Conservation (phyloP, 371 early-diverging fungal species). For the Mortierella sp. region DNA sequence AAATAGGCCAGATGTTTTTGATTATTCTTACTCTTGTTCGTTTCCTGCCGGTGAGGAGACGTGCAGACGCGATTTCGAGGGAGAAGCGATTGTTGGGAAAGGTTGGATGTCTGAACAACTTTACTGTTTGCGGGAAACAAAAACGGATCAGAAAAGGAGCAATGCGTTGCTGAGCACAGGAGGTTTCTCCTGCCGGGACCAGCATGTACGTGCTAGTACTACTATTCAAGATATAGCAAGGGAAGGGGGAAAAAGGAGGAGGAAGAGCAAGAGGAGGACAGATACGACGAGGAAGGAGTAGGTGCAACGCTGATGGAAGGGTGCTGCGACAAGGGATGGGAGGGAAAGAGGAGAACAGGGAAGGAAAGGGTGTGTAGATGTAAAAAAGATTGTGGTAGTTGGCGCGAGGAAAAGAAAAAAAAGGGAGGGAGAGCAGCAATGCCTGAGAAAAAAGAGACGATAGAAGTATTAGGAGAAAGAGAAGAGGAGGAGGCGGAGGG, state of each 20-base stretch:
- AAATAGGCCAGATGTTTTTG: too few species aligned
- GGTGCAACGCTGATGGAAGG: neutral
- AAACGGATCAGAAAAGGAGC: slow-evolving; percentile 12
- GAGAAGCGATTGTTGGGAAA: too few species aligned
- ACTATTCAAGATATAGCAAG: slow-evolving; percentile 1
- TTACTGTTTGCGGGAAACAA: slow-evolving; percentile 1
- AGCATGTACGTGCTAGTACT: too few species aligned
- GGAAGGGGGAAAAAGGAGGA: neutral
- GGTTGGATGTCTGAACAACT: too few species aligned
- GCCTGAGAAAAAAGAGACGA: slow-evolving; percentile 4
- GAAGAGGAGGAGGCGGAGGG: slow-evolving; percentile 2
- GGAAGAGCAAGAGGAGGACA: neutral
- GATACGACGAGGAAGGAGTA: neutral
- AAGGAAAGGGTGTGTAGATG: neutral
- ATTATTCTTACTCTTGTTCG: too few species aligned
- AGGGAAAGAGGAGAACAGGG: slow-evolving; percentile 15
- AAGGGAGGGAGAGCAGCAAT: neutral
- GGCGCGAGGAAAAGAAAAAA: neutral
- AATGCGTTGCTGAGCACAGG: slow-evolving; percentile 7
- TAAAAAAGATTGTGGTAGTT: neutral
- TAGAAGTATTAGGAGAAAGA: neutral
- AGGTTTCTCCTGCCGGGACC: slow-evolving; percentile 1
- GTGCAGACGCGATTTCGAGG: too few species aligned
- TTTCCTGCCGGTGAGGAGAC: too few species aligned
- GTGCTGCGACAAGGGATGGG: slow-evolving; percentile 1